Base-by-base conservation (phyloP, 768 basidiomycete species). In the Phanerochaete carnosa region DNA sequence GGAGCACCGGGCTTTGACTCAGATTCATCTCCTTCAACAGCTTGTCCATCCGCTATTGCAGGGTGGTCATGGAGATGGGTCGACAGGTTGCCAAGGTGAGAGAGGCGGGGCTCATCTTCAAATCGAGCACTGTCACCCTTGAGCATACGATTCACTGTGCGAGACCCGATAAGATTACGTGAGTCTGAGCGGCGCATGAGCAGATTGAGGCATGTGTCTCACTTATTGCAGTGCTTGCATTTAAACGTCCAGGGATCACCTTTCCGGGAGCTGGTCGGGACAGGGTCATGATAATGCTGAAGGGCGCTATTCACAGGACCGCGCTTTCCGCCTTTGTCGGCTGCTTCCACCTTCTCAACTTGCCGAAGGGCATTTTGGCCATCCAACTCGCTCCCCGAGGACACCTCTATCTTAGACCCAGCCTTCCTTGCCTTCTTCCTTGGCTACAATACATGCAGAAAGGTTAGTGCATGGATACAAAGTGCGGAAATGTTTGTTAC, bases 71-170 rank as follows among this genome's bases (percentile, higher is more conserved):
- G 15, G 11, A 25, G 33, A 39, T 59, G 58, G 3, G 22, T 19
- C 22, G 58, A 3, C 7, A 59, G 33, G 26, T 59, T 59, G 26
- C 58, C 58, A 19, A 59, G 58, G 16, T 16, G 15, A 4, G 58
- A 50, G 2, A 25, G 22, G 3, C 15, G n/a, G 8, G 25, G 29
- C 26, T 59, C 50, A n/a, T 59, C 58, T 9, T 35, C 32, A 29
- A 51, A 52, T 12, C 7, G 51, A 6, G 13, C 11, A 25, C 28
- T 29, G 37, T 51, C 25, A 4, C 43, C 39, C 25, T 51, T 11
- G 33, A 26, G 19, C 23, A 6, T 22, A 12, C 58, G 50, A 22
- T 11, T n/a, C 11, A 53, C 23, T 8, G 49, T 45, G 15, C 58
- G 33, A 13, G 4, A 1, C 15, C 45, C n/a, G 45, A 7, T 19